Base-by-base conservation (phyloP, 352 stramenopile genomes). In the Phytopythium cucurbitacearum region DNA sequence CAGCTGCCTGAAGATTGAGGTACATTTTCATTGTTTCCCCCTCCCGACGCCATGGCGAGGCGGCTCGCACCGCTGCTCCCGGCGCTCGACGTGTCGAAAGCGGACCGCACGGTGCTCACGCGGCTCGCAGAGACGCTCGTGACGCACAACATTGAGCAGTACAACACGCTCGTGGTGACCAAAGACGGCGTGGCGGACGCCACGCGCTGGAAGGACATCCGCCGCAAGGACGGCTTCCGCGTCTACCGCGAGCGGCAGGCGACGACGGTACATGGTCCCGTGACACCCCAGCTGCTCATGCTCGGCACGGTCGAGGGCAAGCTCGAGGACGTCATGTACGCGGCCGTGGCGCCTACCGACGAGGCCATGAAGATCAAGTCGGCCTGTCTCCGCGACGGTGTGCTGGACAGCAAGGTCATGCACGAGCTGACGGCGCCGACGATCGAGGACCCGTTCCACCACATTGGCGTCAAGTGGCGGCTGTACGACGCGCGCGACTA, bases 281-380 rank as follows among this genome's bases (percentile, higher is more conserved):
- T 60, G 12, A 73, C 58, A 7, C 72, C 75, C 7, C 70, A 71
- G 41, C 57, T 78, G n/a, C 47, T 77, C 15, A 58, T 70, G 2
- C 55, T 80, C 35, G 68, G 71, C 13, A 75, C 68, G 7, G 55
- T 79, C 1, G 57, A 71, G 9, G 71, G 68, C 34, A 76, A 64
- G 28, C 45, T 81, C 5, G 66, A 81, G 12, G 71, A 81, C 21
- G 57, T 76, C 40, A 81, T 81, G 68, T 81, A 81, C 40, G 71
- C 68, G 1, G 57, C 46, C 38, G 52, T 75, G 35, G 65, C 62
- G 12, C 69, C 66, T 0, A 81, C 71, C 3, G 54, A 73, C 39
- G 69, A 81, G 41, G 63, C 66, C 36, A 78, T 79, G 68, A 63
- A 59, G 40, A 71, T 81, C 48, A 65, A 76, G 53, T 72, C 68